Evolutionary conservation across 306 rosid genomes (phyloP).

Genomic region (Pachyrhizus erosus): DNA sequence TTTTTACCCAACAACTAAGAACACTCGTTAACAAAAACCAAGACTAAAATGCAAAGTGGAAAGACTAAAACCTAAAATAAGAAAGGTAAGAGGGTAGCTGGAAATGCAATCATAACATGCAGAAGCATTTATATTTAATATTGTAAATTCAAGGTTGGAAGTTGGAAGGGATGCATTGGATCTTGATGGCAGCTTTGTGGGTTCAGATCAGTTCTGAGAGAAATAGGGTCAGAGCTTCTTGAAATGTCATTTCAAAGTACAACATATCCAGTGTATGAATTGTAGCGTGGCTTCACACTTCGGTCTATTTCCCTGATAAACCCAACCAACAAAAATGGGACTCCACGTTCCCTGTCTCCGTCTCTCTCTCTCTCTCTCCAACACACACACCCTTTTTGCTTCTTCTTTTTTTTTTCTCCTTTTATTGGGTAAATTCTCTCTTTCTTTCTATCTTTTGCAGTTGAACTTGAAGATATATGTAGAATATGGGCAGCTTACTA

Average conservation of each 20-base stretch:
- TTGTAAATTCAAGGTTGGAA: slow-evolving; percentile 17
- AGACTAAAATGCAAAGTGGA: too few relatives aligned
- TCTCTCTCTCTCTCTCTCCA: not conserved
- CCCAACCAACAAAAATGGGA: slow-evolving; percentile 49
- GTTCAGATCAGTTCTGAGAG: not conserved
- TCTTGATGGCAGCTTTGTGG: slow-evolving; percentile 61
- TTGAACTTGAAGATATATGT: not conserved
- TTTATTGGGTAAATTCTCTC: not conserved
- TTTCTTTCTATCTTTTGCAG: not conserved
- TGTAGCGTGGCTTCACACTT: slow-evolving; percentile 50
- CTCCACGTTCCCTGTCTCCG: slow-evolving; percentile 44
- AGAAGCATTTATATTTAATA: not conserved
- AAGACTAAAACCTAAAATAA: too few relatives aligned
- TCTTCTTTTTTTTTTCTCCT: not conserved
- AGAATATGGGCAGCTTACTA: not conserved
- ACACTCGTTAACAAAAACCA: too few relatives aligned
- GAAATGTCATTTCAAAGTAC: slow-evolving; percentile 77
- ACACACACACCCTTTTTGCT: not conserved
- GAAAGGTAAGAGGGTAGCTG: not conserved
- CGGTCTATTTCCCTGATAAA: slow-evolving; percentile 31
- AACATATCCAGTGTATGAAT: slow-evolving; percentile 51
- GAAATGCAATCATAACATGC: not conserved
- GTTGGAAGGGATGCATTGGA: slow-evolving; percentile 54
- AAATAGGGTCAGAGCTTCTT: slow-evolving; percentile 29
- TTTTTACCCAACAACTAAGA: too few relatives aligned